phyloP scores from a whole-genome alignment of 345 rosid species.

The Cardiospermum halicacabum region DNA sequence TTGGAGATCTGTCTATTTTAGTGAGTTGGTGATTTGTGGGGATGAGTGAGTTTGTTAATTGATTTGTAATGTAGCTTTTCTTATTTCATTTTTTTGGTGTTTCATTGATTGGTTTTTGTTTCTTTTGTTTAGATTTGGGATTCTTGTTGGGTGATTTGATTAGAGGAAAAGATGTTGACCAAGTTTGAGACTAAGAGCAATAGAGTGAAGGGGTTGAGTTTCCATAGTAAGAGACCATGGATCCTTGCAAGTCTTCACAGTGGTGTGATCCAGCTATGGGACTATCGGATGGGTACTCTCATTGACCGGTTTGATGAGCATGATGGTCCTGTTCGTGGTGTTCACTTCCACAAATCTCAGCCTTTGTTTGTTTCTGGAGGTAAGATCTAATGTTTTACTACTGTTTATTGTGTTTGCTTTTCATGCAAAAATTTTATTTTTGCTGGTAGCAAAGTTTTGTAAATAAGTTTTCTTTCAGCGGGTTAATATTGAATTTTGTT shows the following conservation, averaged over 20 bases:
- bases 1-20: not conserved
- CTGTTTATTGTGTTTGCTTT: not conserved
- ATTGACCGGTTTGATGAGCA: slow-evolving; percentile 95
- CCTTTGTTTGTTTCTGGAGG: slow-evolving; percentile 97
- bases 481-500: not conserved
- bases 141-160: slow-evolving; percentile 23
- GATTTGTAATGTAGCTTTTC: not conserved
- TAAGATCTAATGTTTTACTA: slow-evolving; percentile 9
- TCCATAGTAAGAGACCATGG: slow-evolving; percentile 97
- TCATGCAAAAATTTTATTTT: not conserved
- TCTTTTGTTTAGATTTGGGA: slow-evolving; percentile 13
- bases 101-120: not conserved
- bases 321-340: slow-evolving; percentile 99
- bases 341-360: slow-evolving; percentile 90
- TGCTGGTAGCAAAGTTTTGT: not conserved
- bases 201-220: slow-evolving; percentile 94
- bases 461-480: not conserved
- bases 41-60: not conserved
- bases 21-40: not conserved
- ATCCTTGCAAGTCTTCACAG: slow-evolving; percentile 97
- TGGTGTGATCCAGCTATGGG: slow-evolving; percentile 99
- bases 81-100: not conserved
- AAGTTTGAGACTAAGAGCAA: slow-evolving; percentile 98
- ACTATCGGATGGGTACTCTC: slow-evolving; percentile 94
- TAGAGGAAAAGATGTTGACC: slow-evolving; percentile 66